Percentiles rank a stretch among this genome's conserved stretches.
These are phyloP conservation scores for Podila epigama DNA, from an alignment of 192 early-diverging fungal genomes.

Conservation along the genomic window DNA sequence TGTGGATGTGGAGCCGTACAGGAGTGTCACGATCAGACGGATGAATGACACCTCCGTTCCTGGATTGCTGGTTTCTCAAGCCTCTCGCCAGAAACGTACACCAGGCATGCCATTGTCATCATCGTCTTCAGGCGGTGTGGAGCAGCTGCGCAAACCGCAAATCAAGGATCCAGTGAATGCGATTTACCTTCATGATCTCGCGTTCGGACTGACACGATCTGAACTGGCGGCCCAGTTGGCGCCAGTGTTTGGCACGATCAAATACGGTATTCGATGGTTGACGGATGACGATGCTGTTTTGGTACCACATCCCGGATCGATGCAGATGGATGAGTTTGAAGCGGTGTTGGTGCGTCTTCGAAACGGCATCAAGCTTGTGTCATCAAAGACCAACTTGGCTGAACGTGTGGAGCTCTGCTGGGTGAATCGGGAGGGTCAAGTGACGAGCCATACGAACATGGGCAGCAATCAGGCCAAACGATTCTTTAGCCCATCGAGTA, in stretches of 20 bases:
- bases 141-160: slow-evolving; percentile 46
- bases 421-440: slow-evolving; percentile 60
- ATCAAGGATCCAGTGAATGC: slow-evolving; percentile 66
- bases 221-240: slow-evolving; percentile 58
- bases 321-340: slow-evolving; percentile 62
- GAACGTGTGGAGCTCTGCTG: slow-evolving; percentile 60
- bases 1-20: slow-evolving; percentile 80
- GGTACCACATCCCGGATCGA: slow-evolving; percentile 47
- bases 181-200: slow-evolving; percentile 58
- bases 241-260: slow-evolving; percentile 54
- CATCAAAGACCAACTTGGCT: slow-evolving; percentile 39
- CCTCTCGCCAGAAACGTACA: slow-evolving; percentile 50
- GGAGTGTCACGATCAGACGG: slow-evolving; percentile 72
- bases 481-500: slow-evolving; percentile 23
- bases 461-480: slow-evolving; percentile 26
- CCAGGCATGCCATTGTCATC: not conserved
- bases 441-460: slow-evolving; percentile 52
- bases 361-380: slow-evolving; percentile 42
- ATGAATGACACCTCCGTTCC: slow-evolving; percentile 41
- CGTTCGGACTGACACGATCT: slow-evolving; percentile 56
- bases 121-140: slow-evolving; percentile 12
- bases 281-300: slow-evolving; percentile 61
- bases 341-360: slow-evolving; percentile 51
- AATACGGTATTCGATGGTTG: slow-evolving; percentile 57
- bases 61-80: slow-evolving; percentile 37